A percentile compares a stretch with the other conserved stretches of the same genome.
Conservation (phyloP, 73 alveolate genomes). For the Tetrahymena thermophila region DNA sequence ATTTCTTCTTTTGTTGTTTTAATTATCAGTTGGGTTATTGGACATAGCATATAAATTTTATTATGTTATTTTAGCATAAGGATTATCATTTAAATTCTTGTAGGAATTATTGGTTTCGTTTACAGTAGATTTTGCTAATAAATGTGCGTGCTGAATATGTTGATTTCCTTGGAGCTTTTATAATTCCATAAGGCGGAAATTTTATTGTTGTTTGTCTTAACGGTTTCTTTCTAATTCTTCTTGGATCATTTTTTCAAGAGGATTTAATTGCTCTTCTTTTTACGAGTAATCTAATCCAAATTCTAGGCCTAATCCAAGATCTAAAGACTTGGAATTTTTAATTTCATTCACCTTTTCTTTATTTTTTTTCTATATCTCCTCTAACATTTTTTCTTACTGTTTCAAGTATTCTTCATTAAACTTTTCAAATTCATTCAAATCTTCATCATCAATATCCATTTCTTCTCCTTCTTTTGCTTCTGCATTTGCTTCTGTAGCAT, state of each 20-base stretch:
- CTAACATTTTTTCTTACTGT: not conserved
- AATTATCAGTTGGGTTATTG: not conserved
- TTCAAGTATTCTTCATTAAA: not conserved
- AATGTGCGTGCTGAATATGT: not conserved
- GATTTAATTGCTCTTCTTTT: not conserved
- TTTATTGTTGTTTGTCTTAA: not conserved
- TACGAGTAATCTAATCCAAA: not conserved
- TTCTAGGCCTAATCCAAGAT: not conserved
- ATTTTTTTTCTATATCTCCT: not conserved
- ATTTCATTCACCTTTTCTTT: not conserved
- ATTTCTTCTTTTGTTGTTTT: not conserved
- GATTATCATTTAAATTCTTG: not conserved
- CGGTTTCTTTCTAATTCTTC: not conserved
- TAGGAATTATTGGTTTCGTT: not conserved
- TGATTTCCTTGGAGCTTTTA: not conserved
- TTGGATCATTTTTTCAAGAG: not conserved
- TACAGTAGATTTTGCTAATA: not conserved
- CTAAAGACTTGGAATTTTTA: not conserved
- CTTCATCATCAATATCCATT: not conserved
- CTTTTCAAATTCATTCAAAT: not conserved
- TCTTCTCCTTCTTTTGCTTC: not conserved
- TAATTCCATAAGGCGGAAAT: not conserved
- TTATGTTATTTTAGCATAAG: not conserved
- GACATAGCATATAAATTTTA: not conserved
- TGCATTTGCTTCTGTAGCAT: not conserved